Base-by-base conservation (phyloP, 2,329 filamentous ascomycete genomes). In the Aspergillus pseudotamarii region DNA sequence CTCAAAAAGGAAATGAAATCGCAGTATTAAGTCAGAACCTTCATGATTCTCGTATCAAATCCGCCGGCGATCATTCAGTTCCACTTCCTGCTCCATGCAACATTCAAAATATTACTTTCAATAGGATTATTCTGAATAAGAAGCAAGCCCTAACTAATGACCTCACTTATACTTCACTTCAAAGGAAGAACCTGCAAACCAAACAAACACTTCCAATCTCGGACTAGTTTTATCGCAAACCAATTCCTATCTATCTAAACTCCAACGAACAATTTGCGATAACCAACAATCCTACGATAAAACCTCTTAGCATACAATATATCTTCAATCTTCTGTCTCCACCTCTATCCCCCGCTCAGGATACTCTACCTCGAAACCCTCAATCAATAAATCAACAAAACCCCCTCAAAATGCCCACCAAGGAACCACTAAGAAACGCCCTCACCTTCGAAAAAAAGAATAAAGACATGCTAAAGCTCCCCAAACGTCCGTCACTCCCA, bases 401-500 rank as follows among this genome's bases (percentile, higher is more conserved):
- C 4, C 2, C 38, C 9, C 9, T 41, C 38, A 57, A 45, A 50
- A 48, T 48, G 41, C 30, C 19, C 21, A 60, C 8, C 72, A 74
- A 50, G 66, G 66, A 26, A 61, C 62, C 6, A 41, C 72, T 59
- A 68, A 11, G 71, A 61, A 64, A 64, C 28, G 66, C 72, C 53
- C 74, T 78, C 58, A 64, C 73, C n/a, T 80, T 80, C 48, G 75
- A 79, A 57, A 77, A 72, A 64, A 77, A 78, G 65, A 80, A 80
- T 60, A 66, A 75, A 50, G 62, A 74, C 57, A 72, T 78, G 46
- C 64, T 72, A 54, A 76, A 73, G 58, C 66, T 80, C 3, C 78
- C 78, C 11, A 76, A 77, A 69, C 69, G 78, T 80, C 67, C 53
- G 68, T 61, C 14, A 21, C 11, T 19, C 28, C 16, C 55, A 54